Evolutionary conservation across 495 filamentous ascomycete genomes (phyloP).

Genomic region (Lophium mytilinum): DNA sequence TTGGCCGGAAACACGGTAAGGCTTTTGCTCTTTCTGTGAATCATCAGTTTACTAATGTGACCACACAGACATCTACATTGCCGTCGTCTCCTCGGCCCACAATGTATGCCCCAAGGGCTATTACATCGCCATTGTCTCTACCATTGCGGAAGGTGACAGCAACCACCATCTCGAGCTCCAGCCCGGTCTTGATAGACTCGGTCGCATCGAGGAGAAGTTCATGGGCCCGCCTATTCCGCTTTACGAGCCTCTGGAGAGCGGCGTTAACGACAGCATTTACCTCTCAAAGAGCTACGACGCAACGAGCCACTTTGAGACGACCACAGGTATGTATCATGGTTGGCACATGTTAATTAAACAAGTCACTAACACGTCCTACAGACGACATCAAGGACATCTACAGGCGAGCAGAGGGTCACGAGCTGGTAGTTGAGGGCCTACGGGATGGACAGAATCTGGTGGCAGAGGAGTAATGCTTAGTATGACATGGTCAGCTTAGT

Average conservation of each 20-base stretch:
- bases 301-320: conserved; percentile 95
- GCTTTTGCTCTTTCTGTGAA: background rate
- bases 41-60: conserved; percentile 20
- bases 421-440: conserved; percentile 56
- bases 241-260: conserved; percentile 85
- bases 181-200: conserved; percentile 87
- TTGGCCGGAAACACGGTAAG: conserved; percentile 87
- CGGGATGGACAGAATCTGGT: conserved; percentile 37
- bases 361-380: conserved; percentile 19
- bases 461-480: conserved; percentile 29
- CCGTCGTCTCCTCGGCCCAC: conserved; percentile 89
- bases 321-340: conserved; percentile 45
- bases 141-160: conserved; percentile 81
- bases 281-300: conserved; percentile 98
- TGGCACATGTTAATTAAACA: background rate
- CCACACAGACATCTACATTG: conserved; percentile 85
- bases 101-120: conserved; percentile 99
- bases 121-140: conserved; percentile 97
- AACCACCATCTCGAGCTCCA: conserved; percentile 96
- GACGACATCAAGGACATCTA: conserved; percentile 96
- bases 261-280: conserved; percentile 84
- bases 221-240: conserved; percentile 86
- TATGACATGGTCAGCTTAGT: too few relatives aligned
- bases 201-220: conserved; percentile 93
- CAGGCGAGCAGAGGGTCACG: conserved; percentile 74